A percentile compares a stretch with the other conserved stretches of the same genome.
Conservation (phyloP, 225 moss, liverwort and hornwort species). For the Sphagnum tenellum region DNA sequence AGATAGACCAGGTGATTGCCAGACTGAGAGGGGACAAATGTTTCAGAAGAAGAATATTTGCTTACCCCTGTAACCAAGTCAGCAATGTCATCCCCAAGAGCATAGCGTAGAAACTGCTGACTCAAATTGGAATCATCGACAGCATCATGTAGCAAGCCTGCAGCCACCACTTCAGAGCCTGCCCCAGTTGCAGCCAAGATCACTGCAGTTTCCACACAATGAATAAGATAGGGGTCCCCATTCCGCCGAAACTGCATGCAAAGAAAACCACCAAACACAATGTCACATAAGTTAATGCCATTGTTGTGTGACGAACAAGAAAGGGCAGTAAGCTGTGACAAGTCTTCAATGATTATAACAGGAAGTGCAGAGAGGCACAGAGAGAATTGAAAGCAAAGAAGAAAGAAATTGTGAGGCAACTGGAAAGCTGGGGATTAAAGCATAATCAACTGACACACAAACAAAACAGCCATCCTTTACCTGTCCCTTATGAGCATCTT, state of each 20-base stretch:
- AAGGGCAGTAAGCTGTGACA: not conserved
- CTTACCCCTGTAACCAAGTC: constrained; percentile 66
- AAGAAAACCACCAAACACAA: not conserved
- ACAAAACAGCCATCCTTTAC: constrained; percentile 5
- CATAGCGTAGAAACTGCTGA: constrained; percentile 36
- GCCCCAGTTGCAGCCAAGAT: constrained; percentile 74
- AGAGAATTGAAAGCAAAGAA: not conserved
- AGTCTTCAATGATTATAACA: not conserved
- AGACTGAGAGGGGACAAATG: too few species aligned
- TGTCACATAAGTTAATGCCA: not conserved
- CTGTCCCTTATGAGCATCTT: constrained; percentile 52
- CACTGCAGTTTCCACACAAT: constrained; percentile 79
- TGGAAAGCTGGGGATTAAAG: not conserved
- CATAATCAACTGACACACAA: too few species aligned
- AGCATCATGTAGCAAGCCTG: constrained; percentile 78
- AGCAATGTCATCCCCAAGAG: constrained; percentile 61
- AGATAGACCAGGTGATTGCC: too few species aligned
- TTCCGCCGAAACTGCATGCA: constrained; percentile 59
- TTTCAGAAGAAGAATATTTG: not conserved
- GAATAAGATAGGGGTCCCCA: constrained; percentile 66
- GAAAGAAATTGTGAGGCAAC: not conserved
- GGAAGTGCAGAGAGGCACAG: not conserved
- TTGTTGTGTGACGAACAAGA: too few species aligned
- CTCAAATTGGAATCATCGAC: constrained; percentile 63
- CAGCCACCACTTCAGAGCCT: constrained; percentile 65